Base-by-base conservation (phyloP, 805 yeast genomes). In the Saturnispora hagleri region DNA sequence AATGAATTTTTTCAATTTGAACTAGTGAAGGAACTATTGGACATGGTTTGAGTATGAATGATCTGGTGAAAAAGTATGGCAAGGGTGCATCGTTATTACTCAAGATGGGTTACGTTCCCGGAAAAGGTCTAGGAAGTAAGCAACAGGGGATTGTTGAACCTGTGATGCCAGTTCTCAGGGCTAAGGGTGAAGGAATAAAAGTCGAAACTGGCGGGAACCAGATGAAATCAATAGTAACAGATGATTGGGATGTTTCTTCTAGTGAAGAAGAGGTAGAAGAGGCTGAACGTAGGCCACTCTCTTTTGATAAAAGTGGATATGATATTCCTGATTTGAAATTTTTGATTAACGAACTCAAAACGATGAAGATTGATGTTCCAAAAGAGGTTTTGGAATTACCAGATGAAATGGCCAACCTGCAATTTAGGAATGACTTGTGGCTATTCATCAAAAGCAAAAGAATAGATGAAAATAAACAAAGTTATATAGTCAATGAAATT, bases 31-130 rank as follows among this genome's bases (percentile, higher is more conserved):
- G 8, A 38, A 20, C 22, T 38, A 18, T 38, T 8, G 8, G 12
- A 38, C 17, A 38, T 17, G 20, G 36, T 15, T 36, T 35, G 17
- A 18, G n/a, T 15, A 50, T 44, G 48, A 42, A 44, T 18, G 27
- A 18, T 44, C 34, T 50, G 18, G 15, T 48, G 10, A 24, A 47
- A 22, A 48, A 51, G 22, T 89, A 90, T 62, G 98, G 98, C 6
- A 79, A 89, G 38, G 98, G 98, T 36, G 96, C 96, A 3, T 68
- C 75, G 47, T 69, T 91, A 48, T 65, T 91, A 69, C 73, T 80
- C 54, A 77, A 81, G 55, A 90, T 91, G 98, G 99, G 99, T 0
- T 90, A 87, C 66, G 74, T 75, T 7, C 77, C 77, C 41, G 98
- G 99, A 0, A 72, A 77, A 60, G 98, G 97, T 0, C 73, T 91